Percentiles rank a stretch among this genome's conserved stretches.
phyloP scores from a whole-genome alignment of 768 basidiomycete genomes.

The Suillus weaverae region DNA sequence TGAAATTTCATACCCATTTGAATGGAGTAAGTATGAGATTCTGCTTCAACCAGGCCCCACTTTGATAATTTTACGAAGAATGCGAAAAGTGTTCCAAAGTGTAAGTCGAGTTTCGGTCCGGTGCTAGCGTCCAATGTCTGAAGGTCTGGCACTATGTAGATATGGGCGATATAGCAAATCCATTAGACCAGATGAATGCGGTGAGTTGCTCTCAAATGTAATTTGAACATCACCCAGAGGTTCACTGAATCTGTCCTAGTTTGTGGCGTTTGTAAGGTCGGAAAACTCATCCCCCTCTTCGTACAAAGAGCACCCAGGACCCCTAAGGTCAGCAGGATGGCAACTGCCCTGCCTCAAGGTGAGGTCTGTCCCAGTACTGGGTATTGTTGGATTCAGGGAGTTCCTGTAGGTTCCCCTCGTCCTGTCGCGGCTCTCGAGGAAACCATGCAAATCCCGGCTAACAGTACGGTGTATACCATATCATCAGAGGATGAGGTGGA shows the following conservation, averaged over 20 bases:
- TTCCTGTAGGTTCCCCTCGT: constrained; percentile 19
- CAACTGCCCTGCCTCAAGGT: constrained; percentile 49
- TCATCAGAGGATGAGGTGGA: constrained; percentile 10
- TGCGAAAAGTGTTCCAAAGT: constrained; percentile 64
- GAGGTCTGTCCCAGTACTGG: neutral
- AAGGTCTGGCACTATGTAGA: constrained; percentile 33
- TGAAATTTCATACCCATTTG: constrained; percentile 69
- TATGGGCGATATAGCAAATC: constrained; percentile 78
- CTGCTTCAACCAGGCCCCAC: constrained; percentile 9
- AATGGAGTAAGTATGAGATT: constrained; percentile 59
- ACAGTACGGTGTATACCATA: neutral
- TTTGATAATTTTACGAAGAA: constrained; percentile 37
- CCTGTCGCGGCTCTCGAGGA: constrained; percentile 1
- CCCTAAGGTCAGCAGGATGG: constrained; percentile 44
- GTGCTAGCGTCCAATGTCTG: neutral
- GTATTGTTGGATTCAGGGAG: neutral
- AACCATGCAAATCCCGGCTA: neutral
- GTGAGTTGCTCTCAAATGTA: constrained; percentile 38
- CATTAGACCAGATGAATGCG: constrained; percentile 61
- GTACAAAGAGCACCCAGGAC: constrained; percentile 35
- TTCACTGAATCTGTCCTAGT: constrained; percentile 37
- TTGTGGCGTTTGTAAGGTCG: constrained; percentile 65
- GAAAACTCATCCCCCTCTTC: constrained; percentile 61
- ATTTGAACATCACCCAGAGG: neutral
- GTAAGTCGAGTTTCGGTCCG: constrained; percentile 36